These are phyloP conservation scores for Arthrobotrys sinensis DNA, from an alignment of 2,329 filamentous ascomycete species.

Conservation along the genomic window DNA sequence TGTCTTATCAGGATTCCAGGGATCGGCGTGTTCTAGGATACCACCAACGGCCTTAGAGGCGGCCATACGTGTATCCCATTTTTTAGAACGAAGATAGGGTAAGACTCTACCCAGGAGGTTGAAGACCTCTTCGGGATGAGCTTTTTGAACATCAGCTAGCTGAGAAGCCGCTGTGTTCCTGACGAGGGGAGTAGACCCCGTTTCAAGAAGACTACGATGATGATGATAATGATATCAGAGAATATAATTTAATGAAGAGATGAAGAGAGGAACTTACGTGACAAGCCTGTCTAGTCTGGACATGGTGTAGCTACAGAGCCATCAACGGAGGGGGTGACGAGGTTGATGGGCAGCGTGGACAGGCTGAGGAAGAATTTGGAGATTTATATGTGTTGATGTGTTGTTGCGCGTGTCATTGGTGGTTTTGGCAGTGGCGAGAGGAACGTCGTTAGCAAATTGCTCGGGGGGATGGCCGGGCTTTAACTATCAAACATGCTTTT, in stretches of 20 bases:
- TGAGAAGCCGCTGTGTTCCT: conserved; percentile 97
- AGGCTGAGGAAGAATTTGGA: conserved; percentile 22
- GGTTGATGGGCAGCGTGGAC: background rate
- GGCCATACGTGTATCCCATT: conserved; percentile 96
- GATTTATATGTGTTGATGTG: conserved; percentile 37
- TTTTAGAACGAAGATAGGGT: conserved; percentile 94
- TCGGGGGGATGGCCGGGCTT: conserved; percentile 55
- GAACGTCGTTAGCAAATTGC: conserved; percentile 31
- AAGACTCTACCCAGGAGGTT: conserved; percentile 93
- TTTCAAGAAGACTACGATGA: conserved; percentile 84
- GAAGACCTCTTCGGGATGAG: conserved; percentile 97
- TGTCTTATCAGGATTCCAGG: conserved; percentile 88
- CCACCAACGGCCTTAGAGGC: conserved; percentile 94
- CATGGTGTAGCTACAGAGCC: conserved; percentile 62
- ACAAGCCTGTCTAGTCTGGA: conserved; percentile 84
- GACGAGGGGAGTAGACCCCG: conserved; percentile 94
- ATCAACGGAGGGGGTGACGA: conserved; percentile 3
- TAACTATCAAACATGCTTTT: conserved; percentile 61
- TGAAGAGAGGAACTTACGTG: conserved; percentile 76
- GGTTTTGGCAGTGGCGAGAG: conserved; percentile 38
- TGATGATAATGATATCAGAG: background rate
- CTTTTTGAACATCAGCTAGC: conserved; percentile 96
- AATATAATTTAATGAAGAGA: conserved; percentile 11
- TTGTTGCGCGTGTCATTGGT: conserved; percentile 28
- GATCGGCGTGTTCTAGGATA: conserved; percentile 89